A percentile compares a stretch with the other conserved stretches of the same genome.
Evolutionary conservation across 768 basidiomycete species (phyloP).

Genomic region (Podaxis pistillaris): DNA sequence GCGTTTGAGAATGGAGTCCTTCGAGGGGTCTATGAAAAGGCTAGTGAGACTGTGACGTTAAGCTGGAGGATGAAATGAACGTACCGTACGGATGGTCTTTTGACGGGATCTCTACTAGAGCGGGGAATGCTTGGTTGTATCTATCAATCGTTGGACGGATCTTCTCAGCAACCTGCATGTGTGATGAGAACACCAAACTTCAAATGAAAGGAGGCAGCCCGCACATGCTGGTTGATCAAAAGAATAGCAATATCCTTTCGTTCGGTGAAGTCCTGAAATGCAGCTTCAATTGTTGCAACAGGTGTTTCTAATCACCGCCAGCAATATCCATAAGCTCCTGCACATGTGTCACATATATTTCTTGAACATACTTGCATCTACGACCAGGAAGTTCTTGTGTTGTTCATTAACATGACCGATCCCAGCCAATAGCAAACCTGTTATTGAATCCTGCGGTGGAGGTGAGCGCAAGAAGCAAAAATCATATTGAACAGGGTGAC

Average conservation of each 20-base stretch:
- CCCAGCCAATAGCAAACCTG: constrained; percentile 92
- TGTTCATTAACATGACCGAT: constrained; percentile 88
- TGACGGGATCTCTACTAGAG: constrained; percentile 94
- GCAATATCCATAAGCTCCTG: not conserved
- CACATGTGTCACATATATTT: not conserved
- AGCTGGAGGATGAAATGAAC: not conserved
- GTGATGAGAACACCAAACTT: not conserved
- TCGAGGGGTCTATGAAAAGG: constrained; percentile 72
- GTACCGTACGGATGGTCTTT: constrained; percentile 98
- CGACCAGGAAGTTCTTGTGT: constrained; percentile 95
- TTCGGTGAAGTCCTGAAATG: constrained; percentile 93
- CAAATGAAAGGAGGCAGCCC: constrained; percentile 26
- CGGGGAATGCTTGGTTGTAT: constrained; percentile 95
- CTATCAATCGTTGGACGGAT: constrained; percentile 93
- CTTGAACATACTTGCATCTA: constrained; percentile 78
- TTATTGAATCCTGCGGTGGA: constrained; percentile 83
- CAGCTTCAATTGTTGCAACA: constrained; percentile 82
- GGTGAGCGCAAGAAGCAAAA: constrained; percentile 12
- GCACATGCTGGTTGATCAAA: constrained; percentile 96
- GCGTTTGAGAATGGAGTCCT: constrained; percentile 93
- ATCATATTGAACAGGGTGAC: constrained; percentile 13
- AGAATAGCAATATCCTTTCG: constrained; percentile 95
- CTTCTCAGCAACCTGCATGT: constrained; percentile 86
- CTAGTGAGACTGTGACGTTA: not conserved
- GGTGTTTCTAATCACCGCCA: constrained; percentile 69